phyloP scores from a whole-genome alignment of 2,329 filamentous ascomycete genomes.

The Colletotrichum ledebouriae region DNA sequence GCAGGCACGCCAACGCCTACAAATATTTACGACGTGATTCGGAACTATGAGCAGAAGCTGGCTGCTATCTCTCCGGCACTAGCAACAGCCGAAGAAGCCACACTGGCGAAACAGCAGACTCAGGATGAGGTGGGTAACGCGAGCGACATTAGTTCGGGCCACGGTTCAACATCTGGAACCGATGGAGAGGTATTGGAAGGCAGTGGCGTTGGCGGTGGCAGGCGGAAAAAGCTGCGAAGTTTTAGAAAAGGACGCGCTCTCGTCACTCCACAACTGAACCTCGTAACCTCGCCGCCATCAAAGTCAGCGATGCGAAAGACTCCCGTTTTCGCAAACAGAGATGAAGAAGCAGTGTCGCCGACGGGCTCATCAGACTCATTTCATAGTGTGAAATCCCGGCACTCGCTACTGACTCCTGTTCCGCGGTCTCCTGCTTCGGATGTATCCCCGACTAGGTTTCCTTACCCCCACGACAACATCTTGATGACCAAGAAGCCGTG shows the following conservation, averaged over 20 bases:
- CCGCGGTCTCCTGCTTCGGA: constrained; percentile 61
- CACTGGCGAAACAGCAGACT: not conserved
- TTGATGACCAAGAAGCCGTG: constrained; percentile 50
- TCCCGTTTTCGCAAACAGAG: constrained; percentile 37
- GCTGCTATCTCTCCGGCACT: constrained; percentile 18
- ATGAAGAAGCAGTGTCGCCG: constrained; percentile 56
- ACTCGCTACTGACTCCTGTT: constrained; percentile 58
- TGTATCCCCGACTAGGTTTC: constrained; percentile 51
- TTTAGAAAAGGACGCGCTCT: constrained; percentile 49
- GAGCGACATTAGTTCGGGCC: constrained; percentile 8
- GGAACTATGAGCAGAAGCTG: constrained; percentile 41
- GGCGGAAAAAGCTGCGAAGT: constrained; percentile 49
- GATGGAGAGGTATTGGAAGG: constrained; percentile 50
- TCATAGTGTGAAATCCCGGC: constrained; percentile 67
- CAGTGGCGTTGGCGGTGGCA: constrained; percentile 47
- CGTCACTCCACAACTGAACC: constrained; percentile 49
- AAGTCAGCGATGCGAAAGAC: constrained; percentile 43
- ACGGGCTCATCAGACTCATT: constrained; percentile 66
- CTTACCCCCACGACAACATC: constrained; percentile 57
- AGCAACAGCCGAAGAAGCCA: not conserved
- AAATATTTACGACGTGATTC: constrained; percentile 41
- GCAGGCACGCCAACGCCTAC: constrained; percentile 33
- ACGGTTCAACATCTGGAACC: constrained; percentile 29
- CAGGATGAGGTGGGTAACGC: not conserved
- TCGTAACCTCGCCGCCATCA: constrained; percentile 57